Conservation (phyloP, 73 alveolate species). For the Durusdinium trenchii region DNA sequence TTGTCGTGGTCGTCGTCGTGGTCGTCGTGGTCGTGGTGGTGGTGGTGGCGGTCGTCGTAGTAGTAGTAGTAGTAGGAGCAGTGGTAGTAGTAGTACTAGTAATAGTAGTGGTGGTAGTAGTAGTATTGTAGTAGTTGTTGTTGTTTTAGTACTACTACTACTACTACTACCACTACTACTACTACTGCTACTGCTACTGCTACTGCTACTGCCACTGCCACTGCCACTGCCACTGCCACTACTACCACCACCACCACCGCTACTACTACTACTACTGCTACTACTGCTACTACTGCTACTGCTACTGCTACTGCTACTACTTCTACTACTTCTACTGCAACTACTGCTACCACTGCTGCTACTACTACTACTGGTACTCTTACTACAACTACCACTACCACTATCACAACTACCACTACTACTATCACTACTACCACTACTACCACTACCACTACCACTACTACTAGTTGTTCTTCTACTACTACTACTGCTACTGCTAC, state of each 20-base stretch:
- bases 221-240: constrained; percentile 6
- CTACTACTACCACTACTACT: neutral
- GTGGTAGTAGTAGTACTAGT: too few relatives aligned
- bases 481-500: neutral
- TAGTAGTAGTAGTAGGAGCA: too few relatives aligned
- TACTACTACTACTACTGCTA: neutral
- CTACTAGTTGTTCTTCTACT: neutral
- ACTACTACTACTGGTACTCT: neutral
- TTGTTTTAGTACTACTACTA: neutral
- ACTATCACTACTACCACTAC: neutral
- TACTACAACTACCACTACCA: neutral
- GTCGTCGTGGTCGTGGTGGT: too few relatives aligned
- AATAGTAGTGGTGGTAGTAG: too few relatives aligned
- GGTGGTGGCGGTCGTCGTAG: too few relatives aligned
- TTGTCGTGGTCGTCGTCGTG: too few relatives aligned
- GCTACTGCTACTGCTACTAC: neutral
- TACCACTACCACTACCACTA: neutral
- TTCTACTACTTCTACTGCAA: neutral
- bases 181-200: constrained; percentile 26
- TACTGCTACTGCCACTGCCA: constrained; percentile 10
- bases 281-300: neutral
- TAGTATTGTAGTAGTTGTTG: too few relatives aligned
- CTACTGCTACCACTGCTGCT: neutral
- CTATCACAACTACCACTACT: neutral
- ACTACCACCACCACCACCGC: neutral